Evolutionary conservation across 768 basidiomycete species (phyloP).

Genomic region (Harrya chromipes): DNA sequence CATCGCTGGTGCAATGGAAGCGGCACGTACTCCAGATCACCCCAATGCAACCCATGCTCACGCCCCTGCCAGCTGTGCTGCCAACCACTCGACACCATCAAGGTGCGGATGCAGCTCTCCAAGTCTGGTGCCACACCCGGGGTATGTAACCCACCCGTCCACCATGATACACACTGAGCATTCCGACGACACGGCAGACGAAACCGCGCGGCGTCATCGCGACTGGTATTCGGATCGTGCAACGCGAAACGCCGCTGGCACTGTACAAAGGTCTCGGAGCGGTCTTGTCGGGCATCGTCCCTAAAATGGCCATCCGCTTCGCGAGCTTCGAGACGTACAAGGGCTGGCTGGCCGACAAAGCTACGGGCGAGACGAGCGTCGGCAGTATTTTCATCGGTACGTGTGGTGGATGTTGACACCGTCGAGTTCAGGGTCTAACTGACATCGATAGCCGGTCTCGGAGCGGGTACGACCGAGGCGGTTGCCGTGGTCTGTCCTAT

Average conservation of each 20-base stretch:
- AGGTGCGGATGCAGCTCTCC: conserved; percentile 99
- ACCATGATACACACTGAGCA: background rate
- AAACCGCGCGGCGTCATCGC: conserved; percentile 91
- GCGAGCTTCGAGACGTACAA: conserved; percentile 98
- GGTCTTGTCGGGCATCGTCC: conserved; percentile 93
- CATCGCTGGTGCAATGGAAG: conserved; percentile 90
- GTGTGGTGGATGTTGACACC: conserved; percentile 21
- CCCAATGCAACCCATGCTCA: conserved; percentile 1
- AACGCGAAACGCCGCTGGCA: conserved; percentile 90
- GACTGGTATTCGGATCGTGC: conserved; percentile 84
- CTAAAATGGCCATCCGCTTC: conserved; percentile 99
- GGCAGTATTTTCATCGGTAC: conserved; percentile 84
- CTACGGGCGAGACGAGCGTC: conserved; percentile 76
- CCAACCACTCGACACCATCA: conserved; percentile 97
- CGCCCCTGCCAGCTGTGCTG: conserved; percentile 55
- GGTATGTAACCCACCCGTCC: conserved; percentile 48
- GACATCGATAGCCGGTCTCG: conserved; percentile 73
- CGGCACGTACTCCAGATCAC: conserved; percentile 44
- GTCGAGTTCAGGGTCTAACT: background rate
- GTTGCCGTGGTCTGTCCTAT: conserved; percentile 95
- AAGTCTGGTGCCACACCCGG: conserved; percentile 75
- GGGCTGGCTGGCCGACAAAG: conserved; percentile 66
- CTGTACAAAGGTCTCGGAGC: conserved; percentile 98
- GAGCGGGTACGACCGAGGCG: conserved; percentile 94
- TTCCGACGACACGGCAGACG: conserved; percentile 50